Evolutionary conservation across 2,329 filamentous ascomycete species (phyloP).

Genomic region (Chaetoscypha palmicola): DNA sequence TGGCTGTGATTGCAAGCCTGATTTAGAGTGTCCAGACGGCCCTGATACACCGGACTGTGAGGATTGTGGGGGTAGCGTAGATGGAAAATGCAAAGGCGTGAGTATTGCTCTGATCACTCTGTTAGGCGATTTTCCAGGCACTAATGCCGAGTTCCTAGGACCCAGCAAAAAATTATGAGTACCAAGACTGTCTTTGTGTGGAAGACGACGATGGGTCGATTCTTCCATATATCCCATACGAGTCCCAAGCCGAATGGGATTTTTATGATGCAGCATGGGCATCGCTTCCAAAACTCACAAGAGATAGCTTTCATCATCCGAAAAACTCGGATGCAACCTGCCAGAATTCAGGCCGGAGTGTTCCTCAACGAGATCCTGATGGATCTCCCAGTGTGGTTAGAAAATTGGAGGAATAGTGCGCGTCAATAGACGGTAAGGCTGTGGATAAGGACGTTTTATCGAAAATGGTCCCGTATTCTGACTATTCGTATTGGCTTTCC

Average conservation of each 20-base stretch:
- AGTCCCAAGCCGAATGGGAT: too few relatives aligned
- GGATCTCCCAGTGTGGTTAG: neutral
- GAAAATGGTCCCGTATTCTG: neutral
- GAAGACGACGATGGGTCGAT: too few relatives aligned
- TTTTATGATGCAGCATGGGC: neutral
- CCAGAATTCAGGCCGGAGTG: neutral
- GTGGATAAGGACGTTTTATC: neutral
- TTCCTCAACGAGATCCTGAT: conserved; percentile 1
- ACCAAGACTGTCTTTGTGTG: too few relatives aligned
- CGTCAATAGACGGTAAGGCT: neutral
- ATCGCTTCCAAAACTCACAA: too few relatives aligned
- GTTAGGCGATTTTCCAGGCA: too few relatives aligned
- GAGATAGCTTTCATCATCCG: neutral
- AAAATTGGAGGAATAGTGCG: neutral
- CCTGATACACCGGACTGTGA: neutral
- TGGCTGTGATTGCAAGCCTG: neutral
- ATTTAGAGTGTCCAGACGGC: neutral
- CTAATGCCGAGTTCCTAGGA: neutral
- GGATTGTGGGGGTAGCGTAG: neutral
- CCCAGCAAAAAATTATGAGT: neutral
- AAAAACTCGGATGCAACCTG: neutral
- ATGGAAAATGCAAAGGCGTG: conserved; percentile 2
- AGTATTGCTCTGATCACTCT: too few relatives aligned
- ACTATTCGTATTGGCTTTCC: conserved; percentile 1
- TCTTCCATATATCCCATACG: too few relatives aligned